Percentiles rank a stretch among this genome's conserved stretches.
Evolutionary conservation across 2,329 filamentous ascomycete species (phyloP).

Genomic region (Aspergillus bombycis): DNA sequence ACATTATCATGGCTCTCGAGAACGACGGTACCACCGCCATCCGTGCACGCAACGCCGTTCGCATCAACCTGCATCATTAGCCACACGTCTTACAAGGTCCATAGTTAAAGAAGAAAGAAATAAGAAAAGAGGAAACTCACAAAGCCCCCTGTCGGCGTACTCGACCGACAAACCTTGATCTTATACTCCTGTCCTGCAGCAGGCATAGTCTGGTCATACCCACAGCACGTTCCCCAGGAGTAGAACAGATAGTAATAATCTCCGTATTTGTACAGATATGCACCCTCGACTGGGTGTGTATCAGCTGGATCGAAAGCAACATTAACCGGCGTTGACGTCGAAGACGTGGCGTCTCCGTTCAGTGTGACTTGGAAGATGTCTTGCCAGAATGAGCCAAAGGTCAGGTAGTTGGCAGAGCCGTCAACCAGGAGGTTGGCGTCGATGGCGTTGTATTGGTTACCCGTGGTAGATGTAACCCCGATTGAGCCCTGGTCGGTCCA

Average conservation of each 20-base stretch:
- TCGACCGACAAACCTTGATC: constrained; percentile 66
- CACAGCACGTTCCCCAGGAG: constrained; percentile 63
- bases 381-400: constrained; percentile 71
- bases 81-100: too few species aligned
- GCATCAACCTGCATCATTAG: constrained; percentile 50
- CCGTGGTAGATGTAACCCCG: constrained; percentile 37
- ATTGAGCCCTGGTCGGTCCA: constrained; percentile 40
- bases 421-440: constrained; percentile 58
- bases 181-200: constrained; percentile 65
- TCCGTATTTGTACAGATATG: constrained; percentile 59
- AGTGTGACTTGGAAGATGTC: constrained; percentile 65
- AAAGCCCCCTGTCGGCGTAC: constrained; percentile 56
- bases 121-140: constrained; percentile 34
- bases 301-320: constrained; percentile 58
- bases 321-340: constrained; percentile 45
- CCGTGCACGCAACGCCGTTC: constrained; percentile 55
- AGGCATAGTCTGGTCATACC: constrained; percentile 56
- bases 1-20: constrained; percentile 58
- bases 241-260: constrained; percentile 68
- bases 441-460: constrained; percentile 62
- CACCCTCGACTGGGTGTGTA: constrained; percentile 59
- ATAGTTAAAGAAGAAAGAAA: background rate
- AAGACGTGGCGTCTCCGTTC: constrained; percentile 34
- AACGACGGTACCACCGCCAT: constrained; percentile 63
- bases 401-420: constrained; percentile 52